These are phyloP conservation scores for Hypoxylon sp. DNA, from an alignment of 2,329 filamentous ascomycete species.

Conservation along the genomic window DNA sequence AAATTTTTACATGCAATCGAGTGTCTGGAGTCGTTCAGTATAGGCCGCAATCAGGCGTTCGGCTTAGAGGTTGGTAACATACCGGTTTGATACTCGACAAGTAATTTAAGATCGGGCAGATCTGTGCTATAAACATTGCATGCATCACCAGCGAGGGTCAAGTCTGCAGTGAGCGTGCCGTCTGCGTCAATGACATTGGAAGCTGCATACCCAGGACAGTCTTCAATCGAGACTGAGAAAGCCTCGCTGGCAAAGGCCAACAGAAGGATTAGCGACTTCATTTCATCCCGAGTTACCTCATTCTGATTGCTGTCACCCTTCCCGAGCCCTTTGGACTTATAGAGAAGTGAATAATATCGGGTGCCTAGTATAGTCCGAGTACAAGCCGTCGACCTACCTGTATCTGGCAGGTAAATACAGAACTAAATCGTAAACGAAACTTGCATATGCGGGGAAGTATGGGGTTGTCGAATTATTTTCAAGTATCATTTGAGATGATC, in stretches of 20 bases:
- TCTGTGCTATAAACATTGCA: slow-evolving; percentile 48
- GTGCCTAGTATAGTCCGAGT: slow-evolving; percentile 11
- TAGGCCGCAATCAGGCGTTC: not conserved
- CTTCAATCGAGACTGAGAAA: slow-evolving; percentile 36
- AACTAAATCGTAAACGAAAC: slow-evolving; percentile 13
- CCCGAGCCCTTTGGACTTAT: slow-evolving; percentile 5
- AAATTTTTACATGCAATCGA: slow-evolving; percentile 47
- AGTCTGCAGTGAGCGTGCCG: slow-evolving; percentile 45
- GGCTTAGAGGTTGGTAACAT: slow-evolving; percentile 3
- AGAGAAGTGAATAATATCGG: slow-evolving; percentile 1
- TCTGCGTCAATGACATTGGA: slow-evolving; percentile 45
- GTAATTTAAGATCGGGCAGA: slow-evolving; percentile 45
- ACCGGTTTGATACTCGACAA: slow-evolving; percentile 49
- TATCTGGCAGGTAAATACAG: slow-evolving; percentile 16
- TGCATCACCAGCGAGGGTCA: slow-evolving; percentile 43
- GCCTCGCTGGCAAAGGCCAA: slow-evolving; percentile 25
- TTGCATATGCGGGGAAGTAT: slow-evolving; percentile 27
- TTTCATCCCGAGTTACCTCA: slow-evolving; percentile 24
- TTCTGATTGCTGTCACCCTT: not conserved
- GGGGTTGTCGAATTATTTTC: slow-evolving; percentile 6
- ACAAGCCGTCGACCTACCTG: slow-evolving; percentile 2
- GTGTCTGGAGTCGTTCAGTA: slow-evolving; percentile 35
- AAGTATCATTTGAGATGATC: slow-evolving; percentile 2
- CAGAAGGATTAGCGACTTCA: slow-evolving; percentile 20
- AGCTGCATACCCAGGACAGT: slow-evolving; percentile 49